These are phyloP conservation scores for Gentiana dahurica DNA, from an alignment of 257 asterid species.

Conservation along the genomic window DNA sequence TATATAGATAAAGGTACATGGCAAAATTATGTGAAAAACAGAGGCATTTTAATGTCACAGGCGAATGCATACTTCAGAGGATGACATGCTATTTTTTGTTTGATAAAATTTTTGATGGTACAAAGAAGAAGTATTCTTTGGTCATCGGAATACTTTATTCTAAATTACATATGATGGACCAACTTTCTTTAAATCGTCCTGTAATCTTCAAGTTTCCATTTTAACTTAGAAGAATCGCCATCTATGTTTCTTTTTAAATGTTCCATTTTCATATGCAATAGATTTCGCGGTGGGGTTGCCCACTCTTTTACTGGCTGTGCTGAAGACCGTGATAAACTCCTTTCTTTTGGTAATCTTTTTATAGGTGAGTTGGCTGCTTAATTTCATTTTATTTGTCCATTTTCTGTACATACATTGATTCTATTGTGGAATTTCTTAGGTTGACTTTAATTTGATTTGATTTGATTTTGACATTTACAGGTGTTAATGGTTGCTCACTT, in stretches of 20 bases:
- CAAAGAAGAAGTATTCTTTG: too few relatives aligned
- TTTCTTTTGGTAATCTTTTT: constrained; percentile 53
- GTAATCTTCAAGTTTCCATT: too few relatives aligned
- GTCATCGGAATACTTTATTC: too few relatives aligned
- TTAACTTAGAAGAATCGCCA: neutral
- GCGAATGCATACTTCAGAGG: too few relatives aligned
- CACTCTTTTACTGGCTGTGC: constrained; percentile 94
- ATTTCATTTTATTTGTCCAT: constrained; percentile 1
- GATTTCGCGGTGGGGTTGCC: constrained; percentile 79
- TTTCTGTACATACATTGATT: neutral
- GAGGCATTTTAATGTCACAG: too few relatives aligned
- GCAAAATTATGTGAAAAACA: too few relatives aligned
- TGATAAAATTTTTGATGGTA: too few relatives aligned
- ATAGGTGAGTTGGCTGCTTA: constrained; percentile 39
- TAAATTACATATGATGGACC: neutral
- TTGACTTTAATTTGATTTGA: too few relatives aligned
- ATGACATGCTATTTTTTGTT: too few relatives aligned
- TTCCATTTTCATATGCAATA: constrained; percentile 16
- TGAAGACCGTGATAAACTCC: constrained; percentile 72
- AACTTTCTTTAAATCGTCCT: neutral
- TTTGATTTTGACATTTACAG: constrained; percentile 17
- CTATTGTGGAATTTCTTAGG: too few relatives aligned
- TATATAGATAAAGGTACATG: too few relatives aligned
- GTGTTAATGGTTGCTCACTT: constrained; percentile 85
- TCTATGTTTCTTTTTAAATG: neutral